Base-by-base conservation (phyloP, 139 green algal species). In the Tetraselmis chui region DNA sequence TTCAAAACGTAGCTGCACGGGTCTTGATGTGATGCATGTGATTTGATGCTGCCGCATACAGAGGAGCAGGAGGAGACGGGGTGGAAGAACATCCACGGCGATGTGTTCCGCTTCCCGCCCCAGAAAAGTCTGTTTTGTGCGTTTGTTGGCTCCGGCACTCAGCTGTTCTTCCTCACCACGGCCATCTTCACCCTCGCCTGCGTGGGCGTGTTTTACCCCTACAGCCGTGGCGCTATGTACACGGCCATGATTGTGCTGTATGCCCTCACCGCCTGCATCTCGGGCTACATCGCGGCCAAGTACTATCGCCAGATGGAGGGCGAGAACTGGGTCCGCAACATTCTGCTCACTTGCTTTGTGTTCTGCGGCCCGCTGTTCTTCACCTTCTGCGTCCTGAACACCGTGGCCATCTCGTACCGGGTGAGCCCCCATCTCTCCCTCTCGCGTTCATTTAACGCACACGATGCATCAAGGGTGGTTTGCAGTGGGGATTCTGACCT, bases 41-140 rank as follows among this genome's bases (percentile, higher is more conserved):
- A 29, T 59, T 27, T 74, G 86, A n/a, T 27, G 2, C 30, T 78
- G 76, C 84, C 59, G 28, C 90, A 92, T 77, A 30, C 86, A 84
- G 82, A 75, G 23, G 85, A 88, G 2, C 87, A 90, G 1, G 89
- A 92, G 81, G 87, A 91, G 83, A 90, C 86, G 29, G 85, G 94
- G 30, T 98, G 95, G 95, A 98, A 98, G 91, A 95, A 96, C 80
- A 88, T 98, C 80, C 95, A 98, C 79, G 95, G 93, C 1, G 95
- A 98, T 77, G 95, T 98, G 25, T 98, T 98, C 88, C 88, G 95
- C 59, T 95, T 97, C 81, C 95, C 95, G 23, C 84, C 86, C 1
- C 82, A 92, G 78, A 88, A 86, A 28, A 94, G 90, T 84, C 84
- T 98, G 26, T 96, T 98, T 79, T 91, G 87, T 30, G 92, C 95